Percentiles rank a stretch among this genome's conserved stretches.
phyloP scores from a whole-genome alignment of 2,329 filamentous ascomycete genomes.

The Sclerotinia borealis region DNA sequence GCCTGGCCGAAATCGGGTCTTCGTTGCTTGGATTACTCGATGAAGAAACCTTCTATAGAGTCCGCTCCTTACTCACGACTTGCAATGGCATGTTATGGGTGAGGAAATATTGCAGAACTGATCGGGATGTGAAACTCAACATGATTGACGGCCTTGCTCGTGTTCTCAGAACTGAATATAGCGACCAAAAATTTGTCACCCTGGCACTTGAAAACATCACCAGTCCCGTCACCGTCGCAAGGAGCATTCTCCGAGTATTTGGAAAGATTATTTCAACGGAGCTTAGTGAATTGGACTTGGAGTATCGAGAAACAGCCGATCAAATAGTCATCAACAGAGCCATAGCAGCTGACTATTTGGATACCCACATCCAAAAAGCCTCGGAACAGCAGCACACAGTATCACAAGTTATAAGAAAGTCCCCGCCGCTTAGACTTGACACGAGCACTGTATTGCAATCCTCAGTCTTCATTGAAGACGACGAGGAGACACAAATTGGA shows the following conservation, averaged over 20 bases:
- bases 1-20: not conserved
- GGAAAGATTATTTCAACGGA: slow-evolving; percentile 15
- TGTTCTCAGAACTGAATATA: not conserved
- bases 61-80: not conserved
- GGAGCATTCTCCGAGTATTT: not conserved
- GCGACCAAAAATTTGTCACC: not conserved
- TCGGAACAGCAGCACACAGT: not conserved
- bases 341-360: not conserved
- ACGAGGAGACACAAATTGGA: not conserved
- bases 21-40: not conserved
- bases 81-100: not conserved
- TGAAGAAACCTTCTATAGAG: not conserved
- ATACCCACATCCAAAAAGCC: not conserved
- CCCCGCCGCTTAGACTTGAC: not conserved
- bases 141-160: not conserved
- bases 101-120: not conserved
- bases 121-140: not conserved
- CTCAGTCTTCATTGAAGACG: not conserved
- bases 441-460: not conserved
- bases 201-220: not conserved
- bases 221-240: not conserved
- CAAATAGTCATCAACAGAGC: not conserved
- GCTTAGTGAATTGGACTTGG: not conserved
- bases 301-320: not conserved
- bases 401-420: not conserved